These are phyloP conservation scores for Neurospora sp. DNA, from an alignment of 495 filamentous ascomycete species.

Conservation along the genomic window DNA sequence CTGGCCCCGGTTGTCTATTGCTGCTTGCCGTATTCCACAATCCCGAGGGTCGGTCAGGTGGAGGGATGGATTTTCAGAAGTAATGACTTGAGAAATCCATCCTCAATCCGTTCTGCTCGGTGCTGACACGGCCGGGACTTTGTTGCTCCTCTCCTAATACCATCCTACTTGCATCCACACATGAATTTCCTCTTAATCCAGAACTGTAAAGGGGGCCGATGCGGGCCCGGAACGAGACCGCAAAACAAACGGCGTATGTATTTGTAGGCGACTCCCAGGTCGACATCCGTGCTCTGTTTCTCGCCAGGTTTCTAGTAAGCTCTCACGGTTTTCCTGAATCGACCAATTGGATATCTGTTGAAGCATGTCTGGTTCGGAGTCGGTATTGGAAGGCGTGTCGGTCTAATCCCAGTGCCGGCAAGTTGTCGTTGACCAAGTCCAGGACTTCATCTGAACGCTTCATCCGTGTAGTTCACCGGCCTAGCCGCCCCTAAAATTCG, in stretches of 20 bases:
- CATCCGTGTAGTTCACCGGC: not conserved
- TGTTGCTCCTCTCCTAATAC: not conserved
- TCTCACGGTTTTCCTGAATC: not conserved
- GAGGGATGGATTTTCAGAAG: not conserved
- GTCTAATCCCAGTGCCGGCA: not conserved
- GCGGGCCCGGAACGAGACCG: not conserved
- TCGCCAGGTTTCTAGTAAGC: not conserved
- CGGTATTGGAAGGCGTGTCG: not conserved
- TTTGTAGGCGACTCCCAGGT: not conserved
- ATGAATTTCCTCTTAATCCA: not conserved
- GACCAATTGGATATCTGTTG: not conserved
- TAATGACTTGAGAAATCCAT: not conserved
- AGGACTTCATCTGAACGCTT: not conserved
- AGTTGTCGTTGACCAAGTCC: not conserved
- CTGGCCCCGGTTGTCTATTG: not conserved
- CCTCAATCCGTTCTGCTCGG: not conserved
- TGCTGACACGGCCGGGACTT: not conserved
- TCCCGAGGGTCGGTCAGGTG: not conserved
- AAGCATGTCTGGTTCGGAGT: not conserved
- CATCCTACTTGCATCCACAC: not conserved
- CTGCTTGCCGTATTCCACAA: not conserved
- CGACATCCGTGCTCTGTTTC: not conserved
- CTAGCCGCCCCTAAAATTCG: not conserved
- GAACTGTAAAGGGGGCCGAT: not conserved
- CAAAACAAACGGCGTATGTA: not conserved